phyloP scores from a whole-genome alignment of 306 rosid genomes.

The Purshia tridentata region DNA sequence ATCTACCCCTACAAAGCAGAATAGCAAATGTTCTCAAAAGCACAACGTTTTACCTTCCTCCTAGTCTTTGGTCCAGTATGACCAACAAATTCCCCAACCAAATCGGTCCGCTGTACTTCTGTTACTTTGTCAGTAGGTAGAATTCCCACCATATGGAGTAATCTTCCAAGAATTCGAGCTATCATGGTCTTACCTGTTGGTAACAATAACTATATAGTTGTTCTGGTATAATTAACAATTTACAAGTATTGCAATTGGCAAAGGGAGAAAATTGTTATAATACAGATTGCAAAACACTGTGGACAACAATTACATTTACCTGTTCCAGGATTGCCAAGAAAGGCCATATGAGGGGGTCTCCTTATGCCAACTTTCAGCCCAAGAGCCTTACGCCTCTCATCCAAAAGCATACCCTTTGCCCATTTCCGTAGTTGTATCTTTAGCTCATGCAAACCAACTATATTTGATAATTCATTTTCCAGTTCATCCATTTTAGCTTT shows the following conservation, averaged over 20 bases:
- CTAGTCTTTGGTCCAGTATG: slow-evolving; percentile 98
- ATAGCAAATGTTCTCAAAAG: not conserved
- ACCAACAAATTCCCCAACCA: slow-evolving; percentile 97
- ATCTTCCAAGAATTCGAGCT: slow-evolving; percentile 86
- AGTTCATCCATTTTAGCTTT: slow-evolving; percentile 87
- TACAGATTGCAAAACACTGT: not conserved
- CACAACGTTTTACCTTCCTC: slow-evolving; percentile 53
- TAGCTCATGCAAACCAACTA: slow-evolving; percentile 92
- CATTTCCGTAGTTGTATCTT: slow-evolving; percentile 79
- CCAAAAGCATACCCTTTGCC: slow-evolving; percentile 99
- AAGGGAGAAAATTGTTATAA: not conserved
- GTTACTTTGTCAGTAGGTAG: slow-evolving; percentile 86
- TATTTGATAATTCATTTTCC: slow-evolving; percentile 65
- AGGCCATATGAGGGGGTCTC: slow-evolving; percentile 98
- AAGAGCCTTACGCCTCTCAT: slow-evolving; percentile 92
- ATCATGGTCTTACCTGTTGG: slow-evolving; percentile 92
- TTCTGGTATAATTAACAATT: not conserved
- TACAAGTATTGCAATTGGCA: not conserved
- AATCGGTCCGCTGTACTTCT: slow-evolving; percentile 94
- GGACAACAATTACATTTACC: slow-evolving; percentile 43
- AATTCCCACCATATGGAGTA: slow-evolving; percentile 95
- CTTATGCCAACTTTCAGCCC: slow-evolving; percentile 85
- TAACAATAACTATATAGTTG: not conserved
- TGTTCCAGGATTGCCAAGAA: slow-evolving; percentile 98
- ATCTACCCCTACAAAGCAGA: not conserved